Evolutionary conservation across 192 early-diverging fungal species (phyloP), one percentile per base, ranked within the genome.

Genomic region (Entomortierella chlamydospora): DNA sequence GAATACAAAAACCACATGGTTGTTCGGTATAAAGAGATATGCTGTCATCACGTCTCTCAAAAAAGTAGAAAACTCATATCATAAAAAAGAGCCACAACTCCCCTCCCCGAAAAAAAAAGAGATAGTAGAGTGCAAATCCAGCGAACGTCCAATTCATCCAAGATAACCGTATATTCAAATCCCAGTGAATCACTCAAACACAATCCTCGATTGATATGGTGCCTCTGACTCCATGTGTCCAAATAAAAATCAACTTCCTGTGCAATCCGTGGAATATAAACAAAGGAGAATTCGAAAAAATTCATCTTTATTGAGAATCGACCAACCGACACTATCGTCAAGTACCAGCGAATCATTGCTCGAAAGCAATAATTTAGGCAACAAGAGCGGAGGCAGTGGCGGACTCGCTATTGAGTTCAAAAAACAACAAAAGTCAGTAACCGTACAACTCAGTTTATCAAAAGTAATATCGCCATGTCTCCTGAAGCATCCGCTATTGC

Each of bases 321-420:
- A 50, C 61, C 60, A 53, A 72, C 70, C 61, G 55, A 72, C 33
- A 58, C 60, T 23, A 72, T 22, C 51, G 37, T 47, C 42, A 22
- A 68, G 9, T 10, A 58, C 60, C 52, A 15, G 15, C 1, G 33
- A 28, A 55, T 41, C 51, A 73, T 51, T 57, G 49, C 37, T 47
- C 26, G n/a, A 9, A 49, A 43, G 26, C 63, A 59, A 64, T 73
- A 60, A 74, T 81, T 95, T 95, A 95, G 55, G 93, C 83, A 70
- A 95, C 91, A 57, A 95, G 86, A 82, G 93, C 86, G 57, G 93
- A 93, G 70, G 93, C 93, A 82, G 93, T 93, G 85, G 89, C 78
- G 58, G 93, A 86, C 83, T 91, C 89, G 90, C 92, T 93, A 82
- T 86, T 71, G 62, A 64, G 43, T 54, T 62, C n/a, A 45, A 43